A percentile compares a stretch with the other conserved stretches of the same genome.
phyloP scores from a whole-genome alignment of 1,139 yeast genomes.

The Magnusiomyces fungicola region DNA sequence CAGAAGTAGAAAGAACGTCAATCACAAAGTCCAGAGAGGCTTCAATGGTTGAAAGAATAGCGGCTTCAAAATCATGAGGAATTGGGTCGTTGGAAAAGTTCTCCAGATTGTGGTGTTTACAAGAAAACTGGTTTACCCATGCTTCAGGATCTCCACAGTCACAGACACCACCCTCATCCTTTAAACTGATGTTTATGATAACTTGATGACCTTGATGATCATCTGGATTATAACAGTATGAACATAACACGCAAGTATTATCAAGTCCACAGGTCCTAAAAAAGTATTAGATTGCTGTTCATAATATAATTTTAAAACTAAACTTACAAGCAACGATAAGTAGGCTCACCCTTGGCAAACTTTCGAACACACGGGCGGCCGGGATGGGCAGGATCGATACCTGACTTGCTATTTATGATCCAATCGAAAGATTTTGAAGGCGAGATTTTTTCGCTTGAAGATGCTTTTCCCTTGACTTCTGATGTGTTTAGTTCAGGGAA shows the following conservation, averaged over 20 bases:
- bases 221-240: conserved; percentile 63
- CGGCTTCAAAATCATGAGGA: conserved; percentile 23
- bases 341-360: conserved; percentile 79
- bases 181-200: conserved; percentile 60
- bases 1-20: conserved; percentile 53
- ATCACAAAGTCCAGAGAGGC: conserved; percentile 63
- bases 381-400: conserved; percentile 41
- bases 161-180: conserved; percentile 90
- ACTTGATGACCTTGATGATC: conserved; percentile 73
- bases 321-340: conserved; percentile 56
- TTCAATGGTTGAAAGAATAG: conserved; percentile 40
- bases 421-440: conserved; percentile 16
- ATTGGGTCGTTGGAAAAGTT: conserved; percentile 20
- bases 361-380: conserved; percentile 71
- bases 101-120: conserved; percentile 36
- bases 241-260: conserved; percentile 82
- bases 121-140: conserved; percentile 51
- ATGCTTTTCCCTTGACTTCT: conserved; percentile 8
- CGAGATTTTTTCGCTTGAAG: conserved; percentile 1
- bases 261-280: conserved; percentile 67
- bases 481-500: conserved; percentile 37
- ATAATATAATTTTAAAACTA: not conserved
- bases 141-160: conserved; percentile 92
- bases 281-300: not conserved
- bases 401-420: conserved; percentile 20